These are phyloP conservation scores for Zygoascus sp. DNA, from an alignment of 1,139 yeast genomes.

Conservation along the genomic window DNA sequence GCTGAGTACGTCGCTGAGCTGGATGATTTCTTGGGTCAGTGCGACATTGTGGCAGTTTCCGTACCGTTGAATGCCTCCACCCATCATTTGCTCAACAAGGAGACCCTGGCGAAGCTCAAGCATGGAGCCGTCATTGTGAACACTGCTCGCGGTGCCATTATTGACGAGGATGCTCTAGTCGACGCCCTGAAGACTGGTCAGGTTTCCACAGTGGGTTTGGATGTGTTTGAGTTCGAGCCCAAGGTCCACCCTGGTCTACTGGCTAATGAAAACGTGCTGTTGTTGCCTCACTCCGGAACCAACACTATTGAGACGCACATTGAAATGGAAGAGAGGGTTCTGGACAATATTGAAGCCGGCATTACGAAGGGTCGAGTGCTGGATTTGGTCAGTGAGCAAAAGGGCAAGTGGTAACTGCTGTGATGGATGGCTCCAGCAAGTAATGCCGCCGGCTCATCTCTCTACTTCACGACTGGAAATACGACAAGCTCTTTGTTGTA, in stretches of 20 bases:
- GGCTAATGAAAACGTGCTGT: slow-evolving; percentile 43
- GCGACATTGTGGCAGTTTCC: slow-evolving; percentile 60
- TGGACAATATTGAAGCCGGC: slow-evolving; percentile 42
- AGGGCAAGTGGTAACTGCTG: slow-evolving; percentile 8
- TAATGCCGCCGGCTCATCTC: no score
- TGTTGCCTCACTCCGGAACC: slow-evolving; percentile 69
- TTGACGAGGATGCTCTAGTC: slow-evolving; percentile 61
- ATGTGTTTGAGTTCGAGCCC: slow-evolving; percentile 86
- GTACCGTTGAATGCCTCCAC: slow-evolving; percentile 55
- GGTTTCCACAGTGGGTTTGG: slow-evolving; percentile 53
- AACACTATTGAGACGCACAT: slow-evolving; percentile 51
- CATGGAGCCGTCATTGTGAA: slow-evolving; percentile 64
- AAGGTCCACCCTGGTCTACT: slow-evolving; percentile 35
- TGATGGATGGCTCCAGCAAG: neutral
- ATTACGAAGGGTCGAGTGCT: slow-evolving; percentile 55
- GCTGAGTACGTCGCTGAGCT: slow-evolving; percentile 47
- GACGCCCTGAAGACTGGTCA: slow-evolving; percentile 63
- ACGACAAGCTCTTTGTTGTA: no score
- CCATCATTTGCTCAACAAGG: slow-evolving; percentile 53
- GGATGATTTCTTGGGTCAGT: slow-evolving; percentile 51
- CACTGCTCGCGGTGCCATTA: slow-evolving; percentile 65
- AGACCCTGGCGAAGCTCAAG: slow-evolving; percentile 55
- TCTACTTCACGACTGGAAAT: no score
- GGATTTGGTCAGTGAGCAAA: slow-evolving; percentile 41
- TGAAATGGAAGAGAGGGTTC: slow-evolving; percentile 55